Base-by-base conservation (phyloP, 2,329 filamentous ascomycete genomes). In the Alternaria gaisen region DNA sequence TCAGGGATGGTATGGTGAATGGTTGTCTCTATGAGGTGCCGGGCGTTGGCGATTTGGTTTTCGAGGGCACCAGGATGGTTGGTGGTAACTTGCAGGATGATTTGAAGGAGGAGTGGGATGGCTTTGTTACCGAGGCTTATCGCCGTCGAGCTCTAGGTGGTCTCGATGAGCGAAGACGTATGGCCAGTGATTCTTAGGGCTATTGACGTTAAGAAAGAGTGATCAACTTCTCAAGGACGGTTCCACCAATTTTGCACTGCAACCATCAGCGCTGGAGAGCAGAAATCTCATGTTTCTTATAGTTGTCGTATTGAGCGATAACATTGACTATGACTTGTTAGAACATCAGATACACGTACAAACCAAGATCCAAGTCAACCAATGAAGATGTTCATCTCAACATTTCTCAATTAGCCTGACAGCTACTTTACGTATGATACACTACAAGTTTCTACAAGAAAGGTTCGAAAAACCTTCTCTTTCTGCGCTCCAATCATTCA, bases 71-170 rank as follows among this genome's bases (percentile, higher is more conserved):
- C 46, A 66, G 73, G 53, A 60, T 69, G 41, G 14, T 53, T n/a
- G 75, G 72, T 0, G 58, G 58, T 9, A 41, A 58, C 22, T 65
- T 68, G 59, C 60, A 65, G 43, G 64, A 66, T 30, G 66, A 70
- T 55, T 72, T 75, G 44, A 58, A 72, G 65, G 36, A 64, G 43
- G 76, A 78, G 54, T 74, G 66, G 67, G 68, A 72, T 52, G 58
- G 26, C 8, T 65, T 72, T 32, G 58, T 69, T 5, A 65, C 48
- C 12, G 67, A 73, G 64, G 72, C 72, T 3, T 78, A 76, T 68
- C 66, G 69, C 18, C 51, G 63, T 36, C 58, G 48, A 55, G 18
- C 10, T 24, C 7, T 5, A 24, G 11, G 20, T 12, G 12, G 20
- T 38, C 16, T n/a, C n/a, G 16, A 38, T 9, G 34, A 9, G n/a